Base-by-base conservation (phyloP, 805 yeast species). In the Lipomyces orientalis region DNA sequence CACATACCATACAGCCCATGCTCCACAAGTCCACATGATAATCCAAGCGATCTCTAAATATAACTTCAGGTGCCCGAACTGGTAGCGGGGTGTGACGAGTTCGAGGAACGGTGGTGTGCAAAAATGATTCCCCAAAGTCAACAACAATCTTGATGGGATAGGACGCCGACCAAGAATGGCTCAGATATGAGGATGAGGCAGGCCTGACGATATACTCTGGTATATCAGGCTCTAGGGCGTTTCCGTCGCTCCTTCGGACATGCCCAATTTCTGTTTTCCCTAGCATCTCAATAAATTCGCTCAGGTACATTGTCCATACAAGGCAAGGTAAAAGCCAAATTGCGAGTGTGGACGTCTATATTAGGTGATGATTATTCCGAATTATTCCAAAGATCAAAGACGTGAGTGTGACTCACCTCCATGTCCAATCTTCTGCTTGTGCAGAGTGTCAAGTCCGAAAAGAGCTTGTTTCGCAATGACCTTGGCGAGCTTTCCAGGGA, bases 11-110 rank as follows among this genome's bases (percentile, higher is more conserved):
- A 25, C 25, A 51, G 14, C 54, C 54, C 31, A 25, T 25, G 31
- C 54, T 51, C 54, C 54, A 51, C 54, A 51, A 25, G 54, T 51
- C 54, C 25, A 51, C 54, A 5, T 6, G 54, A 14, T 51, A 25
- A 51, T 51, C 54, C 54, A 51, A 51, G 31, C 25, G 31, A 7
- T 51, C 31, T 51, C 31, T 25, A 51, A 51, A 51, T 19, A 51
- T 22, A 22, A 25, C 54, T 51, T 51, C 54, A 22, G 54, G 54
- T 51, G 54, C 31, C 54, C 54, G 31, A 22, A 51, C 25, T 4
- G 10, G 31, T 25, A 19, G 25, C 31, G 54, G 54, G 54, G 54
- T 19, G 8, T 51, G 31, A 51, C 2, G 25, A 25, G 54, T 19
- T 25, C 54, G 54, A 25, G 25, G 54, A n/a, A 51, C 31, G 54